Evolutionary conservation across 1,139 yeast genomes (phyloP).

Genomic region (Meyerozyma carpophila): DNA sequence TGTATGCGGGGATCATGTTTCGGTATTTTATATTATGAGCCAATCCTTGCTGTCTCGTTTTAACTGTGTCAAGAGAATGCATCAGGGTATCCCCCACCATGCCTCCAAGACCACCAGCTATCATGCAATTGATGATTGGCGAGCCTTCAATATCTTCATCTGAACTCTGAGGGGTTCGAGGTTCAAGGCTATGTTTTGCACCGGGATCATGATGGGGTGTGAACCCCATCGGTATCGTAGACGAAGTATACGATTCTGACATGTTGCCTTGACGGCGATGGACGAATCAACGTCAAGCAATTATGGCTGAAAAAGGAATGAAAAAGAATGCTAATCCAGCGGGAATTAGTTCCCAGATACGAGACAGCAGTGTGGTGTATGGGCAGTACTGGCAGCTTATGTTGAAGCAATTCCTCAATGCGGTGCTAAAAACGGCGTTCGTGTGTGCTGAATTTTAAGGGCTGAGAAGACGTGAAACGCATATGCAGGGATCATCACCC

Average conservation of each 20-base stretch:
- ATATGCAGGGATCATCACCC: background rate
- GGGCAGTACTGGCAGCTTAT: background rate
- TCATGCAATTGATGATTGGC: conserved; percentile 58
- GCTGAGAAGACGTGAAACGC: background rate
- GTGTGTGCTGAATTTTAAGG: background rate
- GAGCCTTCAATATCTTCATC: conserved; percentile 12
- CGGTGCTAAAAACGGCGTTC: background rate
- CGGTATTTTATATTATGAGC: conserved; percentile 62
- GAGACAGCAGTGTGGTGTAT: too few species aligned
- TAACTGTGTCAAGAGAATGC: conserved; percentile 96
- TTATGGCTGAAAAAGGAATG: background rate
- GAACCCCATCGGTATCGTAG: conserved; percentile 41
- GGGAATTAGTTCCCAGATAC: background rate
- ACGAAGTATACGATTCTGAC: conserved; percentile 32
- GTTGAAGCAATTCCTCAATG: background rate
- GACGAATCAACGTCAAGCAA: background rate
- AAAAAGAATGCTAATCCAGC: background rate
- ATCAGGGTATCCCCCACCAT: conserved; percentile 86
- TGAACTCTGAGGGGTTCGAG: background rate
- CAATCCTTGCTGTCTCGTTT: conserved; percentile 94
- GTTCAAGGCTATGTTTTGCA: conserved; percentile 1
- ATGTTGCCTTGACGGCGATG: conserved; percentile 8
- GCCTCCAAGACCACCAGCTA: conserved; percentile 96
- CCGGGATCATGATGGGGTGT: conserved; percentile 20
- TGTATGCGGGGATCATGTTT: conserved; percentile 63